Evolutionary conservation across 1,139 yeast genomes (phyloP), one percentile per base, ranked within the genome.

Genomic region (Blastobotrys illinoisensis): DNA sequence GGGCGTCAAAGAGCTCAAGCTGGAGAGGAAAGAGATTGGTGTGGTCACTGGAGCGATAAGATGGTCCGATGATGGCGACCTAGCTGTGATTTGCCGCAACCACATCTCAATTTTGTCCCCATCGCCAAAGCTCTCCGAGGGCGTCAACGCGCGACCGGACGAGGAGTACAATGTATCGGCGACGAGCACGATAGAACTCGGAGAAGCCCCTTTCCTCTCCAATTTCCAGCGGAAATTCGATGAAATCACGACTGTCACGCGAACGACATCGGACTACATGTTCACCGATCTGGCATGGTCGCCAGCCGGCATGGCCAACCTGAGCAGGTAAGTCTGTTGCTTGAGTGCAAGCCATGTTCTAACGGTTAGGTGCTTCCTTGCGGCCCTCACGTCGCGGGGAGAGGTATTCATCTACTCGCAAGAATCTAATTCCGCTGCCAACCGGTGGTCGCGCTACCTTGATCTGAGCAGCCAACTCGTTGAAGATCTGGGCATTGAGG

Each of bases 61-160:
- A 43, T 63, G 66, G 66, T 60, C 64, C 9, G 59, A 60, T 9
- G 66, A 63, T 51, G 66, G 66, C 4, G 58, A 56, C 24, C 14
- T 63, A 9, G 66, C 63, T 9, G 51, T 62, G 3, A 51, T 53
- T 6, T 43, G 60, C 13, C 62, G 61, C 6, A 53, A 55, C 6
- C 49, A 48, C 14, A 55, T 58, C 5, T 51, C 60, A 5, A 55
- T 63, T 36, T 32, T 61, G 20, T 60, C 32, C 11, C 32, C 32
- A 26, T 26, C 32, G 3, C 32, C 32, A 9, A 26, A 26, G 32
- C 9, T 26, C 32, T 26, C 32, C 3, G 32, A 26, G 11, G 9
- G 11, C 11, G 13, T 7, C 32, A 26, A 11, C 13, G 32, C 13
- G 32, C 32, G 32, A 7, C 32, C 32, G 3, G 32, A 26, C 11